Percentiles rank a stretch among this genome's conserved stretches.
Evolutionary conservation across 2,329 filamentous ascomycete species (phyloP).

Genomic region (Clarireedia hainanense): DNA sequence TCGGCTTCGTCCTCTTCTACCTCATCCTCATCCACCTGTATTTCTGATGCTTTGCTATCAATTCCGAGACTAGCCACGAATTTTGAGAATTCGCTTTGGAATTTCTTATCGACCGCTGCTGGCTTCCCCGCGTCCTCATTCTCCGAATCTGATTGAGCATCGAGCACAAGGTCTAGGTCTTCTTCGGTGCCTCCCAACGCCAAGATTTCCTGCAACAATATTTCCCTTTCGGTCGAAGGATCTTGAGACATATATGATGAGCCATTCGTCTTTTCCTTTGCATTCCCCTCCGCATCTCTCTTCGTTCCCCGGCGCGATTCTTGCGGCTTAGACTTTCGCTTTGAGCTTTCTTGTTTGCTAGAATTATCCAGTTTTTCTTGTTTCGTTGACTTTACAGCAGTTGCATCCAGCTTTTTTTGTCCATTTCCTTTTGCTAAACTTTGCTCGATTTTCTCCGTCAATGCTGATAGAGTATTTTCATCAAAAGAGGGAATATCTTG

Average conservation of each 20-base stretch:
- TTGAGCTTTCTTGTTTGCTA: slow-evolving; percentile 1
- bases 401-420: slow-evolving; percentile 14
- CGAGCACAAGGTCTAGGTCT: slow-evolving; percentile 53
- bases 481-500: slow-evolving; percentile 37
- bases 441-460: slow-evolving; percentile 51
- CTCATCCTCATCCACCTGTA: slow-evolving; percentile 27
- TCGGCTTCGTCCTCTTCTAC: slow-evolving; percentile 31
- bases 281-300: slow-evolving; percentile 27
- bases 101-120: slow-evolving; percentile 36
- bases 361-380: slow-evolving; percentile 29
- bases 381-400: slow-evolving; percentile 30
- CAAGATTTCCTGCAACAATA: slow-evolving; percentile 54
- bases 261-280: slow-evolving; percentile 20
- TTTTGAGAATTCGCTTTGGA: slow-evolving; percentile 43
- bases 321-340: slow-evolving; percentile 10
- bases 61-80: slow-evolving; percentile 46
- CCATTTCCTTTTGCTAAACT: slow-evolving; percentile 36
- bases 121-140: slow-evolving; percentile 17
- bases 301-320: slow-evolving; percentile 28
- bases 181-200: slow-evolving; percentile 58
- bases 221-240: slow-evolving; percentile 13
- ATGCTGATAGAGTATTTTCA: slow-evolving; percentile 41
- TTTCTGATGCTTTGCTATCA: slow-evolving; percentile 32
- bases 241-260: slow-evolving; percentile 17
- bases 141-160: slow-evolving; percentile 43